These are phyloP conservation scores for Hsuehochloa calcarea DNA, from an alignment of 176 grass and related monocot genomes.

Conservation along the genomic window DNA sequence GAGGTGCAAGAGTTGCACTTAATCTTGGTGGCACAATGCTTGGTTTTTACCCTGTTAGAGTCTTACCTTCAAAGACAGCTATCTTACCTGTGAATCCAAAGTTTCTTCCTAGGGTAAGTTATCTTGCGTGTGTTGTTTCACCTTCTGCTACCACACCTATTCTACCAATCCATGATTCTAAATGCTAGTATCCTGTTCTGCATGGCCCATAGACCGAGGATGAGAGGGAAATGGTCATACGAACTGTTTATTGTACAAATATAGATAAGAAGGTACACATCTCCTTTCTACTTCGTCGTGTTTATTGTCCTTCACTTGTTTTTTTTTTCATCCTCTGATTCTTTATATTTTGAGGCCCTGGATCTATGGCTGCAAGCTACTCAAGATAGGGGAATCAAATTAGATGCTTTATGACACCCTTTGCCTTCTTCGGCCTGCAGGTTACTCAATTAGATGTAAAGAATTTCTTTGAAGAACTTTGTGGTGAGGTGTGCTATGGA, in stretches of 20 bases:
- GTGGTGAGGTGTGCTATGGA: conserved; percentile 68
- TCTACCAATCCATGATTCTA: conserved; percentile 23
- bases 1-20: conserved; percentile 71
- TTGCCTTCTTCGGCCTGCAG: conserved; percentile 38
- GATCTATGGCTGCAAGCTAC: background rate
- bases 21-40: conserved; percentile 83
- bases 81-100: conserved; percentile 99
- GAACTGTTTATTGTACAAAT: conserved; percentile 98
- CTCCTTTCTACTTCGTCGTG: background rate
- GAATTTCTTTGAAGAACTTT: conserved; percentile 79
- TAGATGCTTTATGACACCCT: conserved; percentile 12
- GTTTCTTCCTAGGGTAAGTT: conserved; percentile 79
- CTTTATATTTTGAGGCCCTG: conserved; percentile 18
- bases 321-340: background rate
- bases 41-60: conserved; percentile 90
- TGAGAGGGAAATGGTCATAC: conserved; percentile 94
- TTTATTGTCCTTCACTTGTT: conserved; percentile 2
- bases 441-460: conserved; percentile 84
- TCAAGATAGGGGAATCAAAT: conserved; percentile 2
- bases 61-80: conserved; percentile 95
- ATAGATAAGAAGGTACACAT: conserved; percentile 87
- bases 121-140: conserved; percentile 4
- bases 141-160: background rate
- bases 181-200: conserved; percentile 33
- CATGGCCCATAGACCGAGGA: conserved; percentile 58